phyloP scores from a whole-genome alignment of 208 protist genomes.

The Acanthamoeba rhysodes region DNA sequence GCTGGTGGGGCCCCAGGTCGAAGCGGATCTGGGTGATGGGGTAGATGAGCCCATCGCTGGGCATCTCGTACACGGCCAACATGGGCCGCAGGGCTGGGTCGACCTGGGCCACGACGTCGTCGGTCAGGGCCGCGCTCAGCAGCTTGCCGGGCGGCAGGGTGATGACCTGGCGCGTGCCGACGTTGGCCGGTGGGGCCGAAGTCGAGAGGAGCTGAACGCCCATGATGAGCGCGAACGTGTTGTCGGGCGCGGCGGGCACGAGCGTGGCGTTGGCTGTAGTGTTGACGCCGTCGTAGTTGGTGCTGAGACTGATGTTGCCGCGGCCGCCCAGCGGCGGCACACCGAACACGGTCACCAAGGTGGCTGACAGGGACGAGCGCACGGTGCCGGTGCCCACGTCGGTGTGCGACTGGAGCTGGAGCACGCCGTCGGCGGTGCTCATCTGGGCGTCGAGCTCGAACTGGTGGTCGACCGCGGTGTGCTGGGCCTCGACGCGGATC shows the following conservation, averaged over 20 bases:
- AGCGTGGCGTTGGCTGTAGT: conserved; percentile 2
- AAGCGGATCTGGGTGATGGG: conserved; percentile 9
- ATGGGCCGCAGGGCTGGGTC: neutral
- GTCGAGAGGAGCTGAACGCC: neutral
- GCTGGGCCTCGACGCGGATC: neutral
- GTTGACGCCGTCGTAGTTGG: conserved; percentile 8
- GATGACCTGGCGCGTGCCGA: neutral
- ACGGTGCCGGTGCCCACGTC: neutral
- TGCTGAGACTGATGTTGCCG: conserved; percentile 58
- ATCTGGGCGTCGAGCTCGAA: neutral
- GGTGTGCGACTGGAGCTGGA: neutral
- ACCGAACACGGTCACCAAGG: conserved; percentile 22
- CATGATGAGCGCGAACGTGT: conserved; percentile 53
- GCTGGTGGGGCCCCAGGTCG: neutral
- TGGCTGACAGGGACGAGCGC: neutral
- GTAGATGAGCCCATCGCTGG: conserved; percentile 6
- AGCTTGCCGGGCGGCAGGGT: conserved; percentile 35
- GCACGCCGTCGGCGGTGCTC: neutral
- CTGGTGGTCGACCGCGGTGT: neutral
- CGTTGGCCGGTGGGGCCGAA: neutral
- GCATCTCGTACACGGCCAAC: conserved; percentile 12
- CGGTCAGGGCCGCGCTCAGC: conserved; percentile 15
- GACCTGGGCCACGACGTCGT: neutral
- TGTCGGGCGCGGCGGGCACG: conserved; percentile 38
- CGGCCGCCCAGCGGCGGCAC: conserved; percentile 36